Evolutionary conservation across 306 rosid genomes (phyloP).

Genomic region (Comarum palustre): DNA sequence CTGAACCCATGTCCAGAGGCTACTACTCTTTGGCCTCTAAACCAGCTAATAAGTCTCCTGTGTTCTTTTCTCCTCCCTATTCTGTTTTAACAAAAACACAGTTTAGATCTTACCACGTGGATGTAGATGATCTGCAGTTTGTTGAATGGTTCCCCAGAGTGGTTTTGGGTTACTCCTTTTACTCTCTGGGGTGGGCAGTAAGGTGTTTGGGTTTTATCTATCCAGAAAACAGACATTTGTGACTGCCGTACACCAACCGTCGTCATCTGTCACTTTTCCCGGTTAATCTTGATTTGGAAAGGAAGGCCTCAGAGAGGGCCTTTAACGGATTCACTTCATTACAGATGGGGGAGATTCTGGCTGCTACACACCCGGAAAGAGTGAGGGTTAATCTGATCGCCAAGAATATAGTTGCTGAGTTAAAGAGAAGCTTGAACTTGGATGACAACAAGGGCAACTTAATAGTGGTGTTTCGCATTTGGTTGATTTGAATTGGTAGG

Average conservation of each 20-base stretch:
- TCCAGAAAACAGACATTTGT: too few relatives aligned
- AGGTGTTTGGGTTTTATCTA: too few relatives aligned
- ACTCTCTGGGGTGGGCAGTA: too few relatives aligned
- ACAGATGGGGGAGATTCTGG: constrained; percentile 65
- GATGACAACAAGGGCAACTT: too few relatives aligned
- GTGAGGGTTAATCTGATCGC: too few relatives aligned
- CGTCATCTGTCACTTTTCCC: constrained; percentile 61
- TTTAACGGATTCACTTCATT: too few relatives aligned
- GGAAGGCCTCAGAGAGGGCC: constrained; percentile 29
- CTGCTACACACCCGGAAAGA: constrained; percentile 76
- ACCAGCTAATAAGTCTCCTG: constrained; percentile 20
- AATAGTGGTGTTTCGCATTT: constrained; percentile 77
- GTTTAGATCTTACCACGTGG: constrained; percentile 59
- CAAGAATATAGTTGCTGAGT: too few relatives aligned
- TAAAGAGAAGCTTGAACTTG: too few relatives aligned
- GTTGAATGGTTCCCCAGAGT: too few relatives aligned
- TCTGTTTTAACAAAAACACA: constrained; percentile 17
- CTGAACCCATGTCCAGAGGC: constrained; percentile 29
- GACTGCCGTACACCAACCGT: constrained; percentile 76
- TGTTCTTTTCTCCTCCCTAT: constrained; percentile 36
- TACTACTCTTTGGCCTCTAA: constrained; percentile 19
- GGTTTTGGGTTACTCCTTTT: too few relatives aligned
- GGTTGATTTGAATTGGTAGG: constrained; percentile 82
- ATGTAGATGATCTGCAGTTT: constrained; percentile 26
- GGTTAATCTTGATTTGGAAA: constrained; percentile 49